These are phyloP conservation scores for Silybum marianum DNA, from an alignment of 129 eudicot genomes.

Conservation along the genomic window DNA sequence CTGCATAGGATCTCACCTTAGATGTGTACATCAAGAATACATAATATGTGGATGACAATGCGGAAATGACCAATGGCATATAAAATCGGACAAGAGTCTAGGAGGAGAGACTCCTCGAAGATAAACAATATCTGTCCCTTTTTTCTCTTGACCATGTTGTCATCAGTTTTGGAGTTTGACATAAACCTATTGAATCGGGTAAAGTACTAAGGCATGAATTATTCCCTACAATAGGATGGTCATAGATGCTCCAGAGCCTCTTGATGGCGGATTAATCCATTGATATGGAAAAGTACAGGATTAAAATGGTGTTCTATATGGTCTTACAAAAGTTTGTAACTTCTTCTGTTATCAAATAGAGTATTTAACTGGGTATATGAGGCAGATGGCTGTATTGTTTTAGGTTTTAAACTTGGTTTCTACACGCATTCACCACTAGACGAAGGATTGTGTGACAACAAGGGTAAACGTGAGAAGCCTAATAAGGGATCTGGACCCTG, in stretches of 20 bases:
- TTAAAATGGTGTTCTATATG: not conserved
- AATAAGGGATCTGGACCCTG: too few relatives aligned
- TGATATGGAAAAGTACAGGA: not conserved
- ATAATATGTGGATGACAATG: not conserved
- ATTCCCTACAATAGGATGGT: not conserved
- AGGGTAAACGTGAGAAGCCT: too few relatives aligned
- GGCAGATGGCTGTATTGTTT: not conserved
- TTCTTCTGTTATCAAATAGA: not conserved
- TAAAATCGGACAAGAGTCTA: not conserved
- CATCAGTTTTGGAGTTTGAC: not conserved
- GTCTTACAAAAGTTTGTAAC: not conserved
- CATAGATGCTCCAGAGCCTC: not conserved
- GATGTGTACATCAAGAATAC: not conserved
- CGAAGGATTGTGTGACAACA: too few relatives aligned
- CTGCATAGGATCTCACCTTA: not conserved
- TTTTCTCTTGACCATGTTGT: not conserved
- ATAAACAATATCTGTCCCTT: not conserved
- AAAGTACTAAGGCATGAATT: not conserved
- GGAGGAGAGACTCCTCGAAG: not conserved
- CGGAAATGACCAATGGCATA: not conserved
- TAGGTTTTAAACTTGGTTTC: not conserved
- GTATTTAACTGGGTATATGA: not conserved
- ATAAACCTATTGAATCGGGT: not conserved
- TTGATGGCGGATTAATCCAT: not conserved
- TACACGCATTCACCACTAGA: not conserved